Evolutionary conservation across 192 early-diverging fungal species (phyloP), one percentile per base, ranked within the genome.

Genomic region (Umbelopsis isabellina): DNA sequence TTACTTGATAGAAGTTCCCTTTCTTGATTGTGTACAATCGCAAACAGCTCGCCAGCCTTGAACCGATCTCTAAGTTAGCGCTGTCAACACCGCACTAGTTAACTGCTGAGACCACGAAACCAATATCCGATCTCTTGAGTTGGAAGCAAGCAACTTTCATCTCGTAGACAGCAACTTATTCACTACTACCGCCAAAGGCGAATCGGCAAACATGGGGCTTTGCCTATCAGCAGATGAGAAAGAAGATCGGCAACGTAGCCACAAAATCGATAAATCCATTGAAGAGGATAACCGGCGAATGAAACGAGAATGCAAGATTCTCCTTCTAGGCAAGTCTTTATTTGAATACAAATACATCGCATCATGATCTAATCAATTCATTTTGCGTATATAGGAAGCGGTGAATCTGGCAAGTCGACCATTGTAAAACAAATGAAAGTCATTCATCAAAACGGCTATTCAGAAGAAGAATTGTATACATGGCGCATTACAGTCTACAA

Each of bases 351-450:
- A 65, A 9, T 48, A 12, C 22, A 22, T 13, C 21, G 66, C 9
- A 52, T 48, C 13, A n/a, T 46, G 47, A 18, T 49, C 18, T 61
- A 23, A 10, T 27, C 9, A 8, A 68, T 35, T 50, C 1, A 22
- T 35, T 50, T n/a, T 30, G 23, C 45, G 35, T 41, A 61, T 66
- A 41, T 67, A 91, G 92, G 93, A 35, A 92, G 90, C 69, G 95
- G 94, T 64, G 95, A 97, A 82, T 96, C 95, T 58, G 95, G 95
- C 71, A 96, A 95, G 78, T 95, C 94, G 48, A 97, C 95, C 49
- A 95, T 97, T 70, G 89, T 97, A 16, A 97, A 97, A 73, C 95
- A 97, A 79, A 97, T 97, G 95, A 96, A 95, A 82, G 94, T 97
- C 75, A 95, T 97, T 72, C 93, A 96, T 80, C 92, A 95, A 78